Conservation (phyloP, 805 yeast species). For the Kuraishia borneana region DNA sequence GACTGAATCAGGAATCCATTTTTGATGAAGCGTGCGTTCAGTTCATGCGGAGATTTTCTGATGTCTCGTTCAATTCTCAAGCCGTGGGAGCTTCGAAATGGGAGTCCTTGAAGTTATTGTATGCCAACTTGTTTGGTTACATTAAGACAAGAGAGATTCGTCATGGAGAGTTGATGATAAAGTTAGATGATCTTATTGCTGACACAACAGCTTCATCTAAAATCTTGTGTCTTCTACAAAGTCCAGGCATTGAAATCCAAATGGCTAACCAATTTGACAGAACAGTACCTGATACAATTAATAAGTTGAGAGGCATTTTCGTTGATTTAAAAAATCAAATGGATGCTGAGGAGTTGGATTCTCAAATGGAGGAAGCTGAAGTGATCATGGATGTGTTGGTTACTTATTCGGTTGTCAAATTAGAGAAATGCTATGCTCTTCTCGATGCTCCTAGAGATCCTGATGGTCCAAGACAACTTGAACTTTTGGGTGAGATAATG, state of each 20-base stretch:
- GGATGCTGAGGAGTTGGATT: background rate
- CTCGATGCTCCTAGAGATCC: too few relatives aligned
- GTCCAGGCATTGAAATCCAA: background rate
- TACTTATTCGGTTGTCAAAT: background rate
- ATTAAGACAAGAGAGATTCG: background rate
- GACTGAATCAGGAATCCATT: slow-evolving; percentile 7
- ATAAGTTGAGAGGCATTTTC: too few relatives aligned
- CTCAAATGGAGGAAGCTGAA: background rate
- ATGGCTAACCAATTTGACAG: background rate
- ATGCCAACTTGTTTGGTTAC: background rate
- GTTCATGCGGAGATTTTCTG: background rate
- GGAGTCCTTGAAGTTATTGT: background rate
- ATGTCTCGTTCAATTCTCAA: background rate
- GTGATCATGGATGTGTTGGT: background rate
- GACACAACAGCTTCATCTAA: background rate
- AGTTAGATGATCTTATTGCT: background rate
- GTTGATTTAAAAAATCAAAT: too few relatives aligned
- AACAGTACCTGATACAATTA: background rate
- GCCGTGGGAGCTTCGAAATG: background rate
- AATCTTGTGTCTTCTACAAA: background rate
- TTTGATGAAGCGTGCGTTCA: slow-evolving; percentile 4
- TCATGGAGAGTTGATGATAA: background rate
- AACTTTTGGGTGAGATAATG: slow-evolving; percentile 1
- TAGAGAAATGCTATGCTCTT: too few relatives aligned
- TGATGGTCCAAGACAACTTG: background rate